Percentiles rank a stretch among this genome's conserved stretches.
Conservation (phyloP, 352 stramenopile genomes). For the Phytophthora sansomeana region DNA sequence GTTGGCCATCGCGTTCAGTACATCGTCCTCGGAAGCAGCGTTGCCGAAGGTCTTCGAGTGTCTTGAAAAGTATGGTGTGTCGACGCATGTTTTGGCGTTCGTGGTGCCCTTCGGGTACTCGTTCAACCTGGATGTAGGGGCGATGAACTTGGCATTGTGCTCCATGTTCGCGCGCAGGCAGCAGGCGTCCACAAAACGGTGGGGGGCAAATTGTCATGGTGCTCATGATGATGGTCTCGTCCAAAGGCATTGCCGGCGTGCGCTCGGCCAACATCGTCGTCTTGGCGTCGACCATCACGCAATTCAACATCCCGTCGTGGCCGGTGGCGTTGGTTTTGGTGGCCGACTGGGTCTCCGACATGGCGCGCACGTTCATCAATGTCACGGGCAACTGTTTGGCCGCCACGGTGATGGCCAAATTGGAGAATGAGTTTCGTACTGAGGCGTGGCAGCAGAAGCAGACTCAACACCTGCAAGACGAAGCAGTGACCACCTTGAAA, state of each 20-base stretch:
- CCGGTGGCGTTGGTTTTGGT: slow-evolving; percentile 50
- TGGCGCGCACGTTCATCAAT: slow-evolving; percentile 54
- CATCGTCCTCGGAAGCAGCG: slow-evolving; percentile 52
- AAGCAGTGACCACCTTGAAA: background rate
- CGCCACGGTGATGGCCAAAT: slow-evolving; percentile 51
- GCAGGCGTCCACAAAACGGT: slow-evolving; percentile 46
- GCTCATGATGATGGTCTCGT: slow-evolving; percentile 53
- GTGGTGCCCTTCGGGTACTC: slow-evolving; percentile 60
- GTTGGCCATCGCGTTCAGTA: slow-evolving; percentile 54
- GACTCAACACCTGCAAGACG: background rate
- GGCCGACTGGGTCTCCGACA: slow-evolving; percentile 56
- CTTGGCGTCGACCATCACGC: slow-evolving; percentile 38
- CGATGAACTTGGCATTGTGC: slow-evolving; percentile 46
- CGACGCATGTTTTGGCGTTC: slow-evolving; percentile 45
- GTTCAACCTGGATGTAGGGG: slow-evolving; percentile 57
- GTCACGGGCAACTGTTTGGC: slow-evolving; percentile 54
- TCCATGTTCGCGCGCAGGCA: slow-evolving; percentile 53
- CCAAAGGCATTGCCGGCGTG: slow-evolving; percentile 47
- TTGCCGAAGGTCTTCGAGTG: slow-evolving; percentile 55
- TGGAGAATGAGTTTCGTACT: slow-evolving; percentile 58
- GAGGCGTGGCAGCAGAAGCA: slow-evolving; percentile 38
- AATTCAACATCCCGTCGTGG: slow-evolving; percentile 56
- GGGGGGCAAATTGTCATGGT: slow-evolving; percentile 56
- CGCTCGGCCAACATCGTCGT: slow-evolving; percentile 48
- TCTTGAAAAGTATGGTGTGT: slow-evolving; percentile 51